Base-by-base conservation (phyloP, 2,329 filamentous ascomycete species). In the Myriosclerotinia duriaeana region DNA sequence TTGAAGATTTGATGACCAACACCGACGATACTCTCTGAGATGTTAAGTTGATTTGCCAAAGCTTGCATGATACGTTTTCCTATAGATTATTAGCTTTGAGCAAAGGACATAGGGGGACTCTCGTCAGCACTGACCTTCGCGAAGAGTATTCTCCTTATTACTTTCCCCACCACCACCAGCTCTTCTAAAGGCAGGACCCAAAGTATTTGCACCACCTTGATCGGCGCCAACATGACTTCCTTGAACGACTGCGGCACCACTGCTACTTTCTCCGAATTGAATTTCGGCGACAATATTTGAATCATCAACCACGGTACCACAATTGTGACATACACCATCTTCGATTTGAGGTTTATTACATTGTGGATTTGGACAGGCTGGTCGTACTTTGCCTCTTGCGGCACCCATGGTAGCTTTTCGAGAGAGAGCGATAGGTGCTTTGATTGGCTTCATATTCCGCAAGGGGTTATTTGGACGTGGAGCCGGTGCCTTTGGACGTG, bases 251-350 rank as follows among this genome's bases (percentile, higher is more conserved):
- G 94, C 93, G 59, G 91, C 92, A 74, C 95, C 95, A 44, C 87
- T 88, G 0, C 91, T 87, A 38, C 87, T 90, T 80, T 99, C 94
- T 71, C 93, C 93, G 75, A 98, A 99, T 30, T 89, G 89, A 69
- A 98, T 87, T 77, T 99, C 95, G 59, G 92, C 87, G 67, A 97
- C 93, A 69, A 98, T 97, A 75, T 96, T 93, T 76, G 87, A 89
- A 75, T 96, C 90, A 72, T 91, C 89, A 66, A 94, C 86, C 71
- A 97, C 87, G 68, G 87, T 89, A 83, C 93, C 94, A 78, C 95
- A 98, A 56, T 87, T 89, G 69, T 88, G 86, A 79, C 95, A 98
- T 71, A 91, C 85, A 48, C 87, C 87, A 71, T 88, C 86, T 63
- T 85, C 80, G 60, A 89, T 83, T 65, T 87, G 83, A 20, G 86